phyloP scores from a whole-genome alignment of 2,329 filamentous ascomycete species.

The Pseudogymnoascus sp. region DNA sequence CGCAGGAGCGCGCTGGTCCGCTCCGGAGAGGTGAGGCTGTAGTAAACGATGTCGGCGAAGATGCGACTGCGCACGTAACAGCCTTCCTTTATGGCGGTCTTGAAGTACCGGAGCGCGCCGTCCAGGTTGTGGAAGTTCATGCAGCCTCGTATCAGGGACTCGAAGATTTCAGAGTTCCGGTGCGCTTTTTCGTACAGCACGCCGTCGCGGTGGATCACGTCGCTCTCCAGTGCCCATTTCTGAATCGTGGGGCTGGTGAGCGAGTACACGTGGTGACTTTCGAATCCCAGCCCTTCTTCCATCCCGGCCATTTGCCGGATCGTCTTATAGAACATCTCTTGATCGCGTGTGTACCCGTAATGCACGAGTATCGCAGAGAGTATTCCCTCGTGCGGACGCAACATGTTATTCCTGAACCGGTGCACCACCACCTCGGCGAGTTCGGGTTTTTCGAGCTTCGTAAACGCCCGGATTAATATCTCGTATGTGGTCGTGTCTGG shows the following conservation, averaged over 20 bases:
- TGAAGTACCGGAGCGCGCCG: slow-evolving; percentile 21
- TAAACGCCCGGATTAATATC: slow-evolving; percentile 60
- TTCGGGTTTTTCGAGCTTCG: slow-evolving; percentile 40
- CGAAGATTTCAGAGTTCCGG: slow-evolving; percentile 22
- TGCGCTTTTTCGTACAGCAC: slow-evolving; percentile 21
- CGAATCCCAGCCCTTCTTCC: slow-evolving; percentile 18
- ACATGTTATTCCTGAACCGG: slow-evolving; percentile 12
- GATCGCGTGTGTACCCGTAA: slow-evolving; percentile 22
- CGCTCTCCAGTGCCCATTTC: slow-evolving; percentile 22
- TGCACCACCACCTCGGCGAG: slow-evolving; percentile 48
- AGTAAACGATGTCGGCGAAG: slow-evolving; percentile 19
- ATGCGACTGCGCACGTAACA: slow-evolving; percentile 18
- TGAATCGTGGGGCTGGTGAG: slow-evolving; percentile 12
- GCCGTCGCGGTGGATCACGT: slow-evolving; percentile 17
- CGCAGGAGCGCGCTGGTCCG: not conserved
- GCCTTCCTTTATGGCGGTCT: slow-evolving; percentile 24
- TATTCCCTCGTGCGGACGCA: slow-evolving; percentile 21
- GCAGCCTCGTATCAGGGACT: slow-evolving; percentile 24
- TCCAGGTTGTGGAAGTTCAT: slow-evolving; percentile 19
- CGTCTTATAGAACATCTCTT: slow-evolving; percentile 21
- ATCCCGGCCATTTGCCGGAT: slow-evolving; percentile 24
- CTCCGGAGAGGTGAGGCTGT: slow-evolving; percentile 13
- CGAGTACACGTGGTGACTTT: slow-evolving; percentile 12
- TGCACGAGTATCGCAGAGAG: slow-evolving; percentile 26
- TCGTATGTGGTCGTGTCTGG: slow-evolving; percentile 67